Percentiles rank a stretch among this genome's conserved stretches.
Conservation (phyloP, 441 rosid genomes). For the Mallotus repandus region DNA sequence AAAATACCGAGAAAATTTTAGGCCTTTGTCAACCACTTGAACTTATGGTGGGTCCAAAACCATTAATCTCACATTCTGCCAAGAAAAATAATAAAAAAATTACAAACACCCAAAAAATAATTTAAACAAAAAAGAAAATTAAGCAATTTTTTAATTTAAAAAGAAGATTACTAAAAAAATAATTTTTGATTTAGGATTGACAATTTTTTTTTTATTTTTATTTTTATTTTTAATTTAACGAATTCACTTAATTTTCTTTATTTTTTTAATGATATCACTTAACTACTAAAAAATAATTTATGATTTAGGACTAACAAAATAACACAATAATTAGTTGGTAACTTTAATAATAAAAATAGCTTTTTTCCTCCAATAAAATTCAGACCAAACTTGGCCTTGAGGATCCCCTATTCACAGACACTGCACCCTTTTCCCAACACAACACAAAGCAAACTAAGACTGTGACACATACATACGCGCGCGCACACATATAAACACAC, state of each 20-base stretch:
- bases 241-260: too few species aligned
- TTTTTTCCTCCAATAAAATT: constrained; percentile 13
- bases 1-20: too few species aligned
- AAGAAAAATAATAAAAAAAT: not conserved
- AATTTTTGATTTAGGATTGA: too few species aligned
- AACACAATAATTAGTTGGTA: constrained; percentile 1
- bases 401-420: constrained; percentile 29
- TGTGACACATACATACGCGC: constrained; percentile 16
- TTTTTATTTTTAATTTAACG: too few species aligned
- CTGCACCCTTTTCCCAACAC: constrained; percentile 30
- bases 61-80: constrained; percentile 19
- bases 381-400: constrained; percentile 30
- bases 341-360: not conserved
- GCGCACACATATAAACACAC: not conserved
- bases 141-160: not conserved
- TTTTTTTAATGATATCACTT: too few species aligned
- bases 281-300: too few species aligned
- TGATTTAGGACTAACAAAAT: not conserved
- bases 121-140: not conserved
- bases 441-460: constrained; percentile 13
- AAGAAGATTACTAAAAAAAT: too few species aligned
- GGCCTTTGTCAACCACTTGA: constrained; percentile 18
- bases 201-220: too few species aligned
- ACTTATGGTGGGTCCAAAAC: constrained; percentile 17
- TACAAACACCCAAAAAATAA: not conserved